Evolutionary conservation across 257 asterid species (phyloP), one percentile per base, ranked within the genome.

Genomic region (Verbascum thapsus): DNA sequence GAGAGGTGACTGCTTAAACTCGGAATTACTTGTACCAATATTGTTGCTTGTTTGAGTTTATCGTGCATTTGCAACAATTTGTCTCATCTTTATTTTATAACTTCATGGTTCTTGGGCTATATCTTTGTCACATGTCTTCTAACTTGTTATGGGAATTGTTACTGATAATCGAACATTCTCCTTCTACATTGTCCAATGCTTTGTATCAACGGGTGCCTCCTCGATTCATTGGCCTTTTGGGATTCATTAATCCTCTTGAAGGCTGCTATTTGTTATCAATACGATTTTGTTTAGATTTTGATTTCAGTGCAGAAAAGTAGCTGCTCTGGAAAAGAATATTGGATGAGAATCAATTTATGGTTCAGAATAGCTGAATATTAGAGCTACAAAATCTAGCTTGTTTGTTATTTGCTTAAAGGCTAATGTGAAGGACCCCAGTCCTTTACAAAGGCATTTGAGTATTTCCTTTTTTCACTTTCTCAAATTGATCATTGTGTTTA

Each of bases 1-100:
- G 43, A 42, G 79, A 34, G 66, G 51, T 56, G 60, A 49, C 66
- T 71, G 52, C 26, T 53, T 39, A 62, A 55, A 64, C 69, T 64
- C 45, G 41, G 16, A 15, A 39, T 32, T 20, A 1, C 67, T 44
- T 66, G 58, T 56, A 55, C 54, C 20, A 10, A 49, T 40, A 52
- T 65, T 75, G 70, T 35, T 59, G 69, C 52, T 54, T 60, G 2
- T 61, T 22, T 73, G 63, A 62, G 57, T 68, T 40, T 30, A 19
- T n/a, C 52, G 45, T 17, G 43, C 17, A 43, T 58, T 65, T 72
- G 38, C 42, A 13, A 40, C 30, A n/a, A 12, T 51, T 18, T 17
- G 54, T 30, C 19, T 37, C 35, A 26, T 19, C 53, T 45, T 11
- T 18, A 11, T 5, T 42, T 26, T 26, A 1, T 26, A n/a, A n/a